A percentile compares a stretch with the other conserved stretches of the same genome.
Conservation (phyloP, 768 basidiomycete genomes). For the Terana coerulea region DNA sequence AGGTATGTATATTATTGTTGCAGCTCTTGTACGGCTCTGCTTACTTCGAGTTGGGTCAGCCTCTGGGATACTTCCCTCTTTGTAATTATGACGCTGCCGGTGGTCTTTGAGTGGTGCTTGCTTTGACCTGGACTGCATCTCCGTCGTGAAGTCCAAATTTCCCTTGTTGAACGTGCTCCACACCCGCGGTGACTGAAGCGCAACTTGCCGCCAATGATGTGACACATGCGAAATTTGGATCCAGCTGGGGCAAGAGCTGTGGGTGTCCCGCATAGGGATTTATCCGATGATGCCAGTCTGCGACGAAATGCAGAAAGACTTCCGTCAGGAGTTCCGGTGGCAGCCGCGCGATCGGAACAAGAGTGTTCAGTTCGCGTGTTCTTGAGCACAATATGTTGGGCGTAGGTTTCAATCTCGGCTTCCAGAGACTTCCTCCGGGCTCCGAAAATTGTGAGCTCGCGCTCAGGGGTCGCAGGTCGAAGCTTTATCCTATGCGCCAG, state of each 20-base stretch:
- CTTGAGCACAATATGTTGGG: no score
- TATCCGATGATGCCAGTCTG: neutral
- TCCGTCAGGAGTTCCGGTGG: slow-evolving; percentile 10
- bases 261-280: neutral
- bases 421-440: no score
- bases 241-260: no score
- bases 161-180: slow-evolving; percentile 5
- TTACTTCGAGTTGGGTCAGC: no score
- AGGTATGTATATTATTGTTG: no score
- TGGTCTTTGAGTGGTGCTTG: slow-evolving; percentile 1
- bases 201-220: slow-evolving; percentile 9
- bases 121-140: slow-evolving; percentile 7
- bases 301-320: slow-evolving; percentile 5
- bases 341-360: neutral
- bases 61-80: no score
- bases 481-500: no score
- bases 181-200: neutral
- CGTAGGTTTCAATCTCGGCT: no score
- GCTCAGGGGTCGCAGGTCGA: no score
- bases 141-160: neutral
- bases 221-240: slow-evolving; percentile 11
- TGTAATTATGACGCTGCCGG: no score
- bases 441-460: no score
- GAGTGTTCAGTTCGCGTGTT: slow-evolving; percentile 3
- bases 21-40: no score